Base-by-base conservation (phyloP, 2,329 filamentous ascomycete genomes). In the Magnaporthiopsis incrustans region DNA sequence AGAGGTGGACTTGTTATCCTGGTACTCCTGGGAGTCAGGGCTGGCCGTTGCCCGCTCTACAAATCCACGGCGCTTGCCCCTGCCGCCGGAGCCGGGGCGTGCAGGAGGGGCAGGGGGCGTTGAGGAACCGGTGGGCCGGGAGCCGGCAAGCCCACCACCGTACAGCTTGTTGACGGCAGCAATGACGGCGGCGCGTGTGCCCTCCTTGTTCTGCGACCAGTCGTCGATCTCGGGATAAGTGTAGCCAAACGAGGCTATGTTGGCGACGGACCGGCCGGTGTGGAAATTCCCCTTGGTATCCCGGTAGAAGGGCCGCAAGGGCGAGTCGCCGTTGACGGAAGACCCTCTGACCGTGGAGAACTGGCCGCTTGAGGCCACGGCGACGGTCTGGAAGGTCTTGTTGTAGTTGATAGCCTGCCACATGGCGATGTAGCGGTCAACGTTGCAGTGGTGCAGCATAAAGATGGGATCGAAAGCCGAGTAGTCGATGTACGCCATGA, bases 391-490 rank as follows among this genome's bases (percentile, higher is more conserved):
- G 22, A 66, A 65, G 62, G 69, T 66, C n/a, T 70, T 61, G 61
- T 70, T 69, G 59, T 66, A 65, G 61, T 77, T 70, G 26, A 76
- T 69, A 4, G 72, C 72, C 67, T 76, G 71, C 74, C 74, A 79
- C 57, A 79, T 68, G 1, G 81, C 79, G 67, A 84, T 82, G 25
- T 86, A 76, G 44, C 84, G 79, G 67, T 87, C 83, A 61, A 87
- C 76, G 68, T 86, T 84, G 64, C 78, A 74, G 73, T 79, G 78
- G 64, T 80, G 78, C n/a, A 81, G 75, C 75, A 77, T 77, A 65
- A 80, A 80, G 25, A 80, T 68, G 14, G 77, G 71, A 63, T 80
- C 77, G 64, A 77, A 79, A 26, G 72, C 73, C 5, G 77, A 74
- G 61, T 75, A 72, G 25, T 71, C 71, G 22, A 78, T 66, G 38